phyloP scores from a whole-genome alignment of 2,329 filamentous ascomycete species.

The Gremmenia infestans region DNA sequence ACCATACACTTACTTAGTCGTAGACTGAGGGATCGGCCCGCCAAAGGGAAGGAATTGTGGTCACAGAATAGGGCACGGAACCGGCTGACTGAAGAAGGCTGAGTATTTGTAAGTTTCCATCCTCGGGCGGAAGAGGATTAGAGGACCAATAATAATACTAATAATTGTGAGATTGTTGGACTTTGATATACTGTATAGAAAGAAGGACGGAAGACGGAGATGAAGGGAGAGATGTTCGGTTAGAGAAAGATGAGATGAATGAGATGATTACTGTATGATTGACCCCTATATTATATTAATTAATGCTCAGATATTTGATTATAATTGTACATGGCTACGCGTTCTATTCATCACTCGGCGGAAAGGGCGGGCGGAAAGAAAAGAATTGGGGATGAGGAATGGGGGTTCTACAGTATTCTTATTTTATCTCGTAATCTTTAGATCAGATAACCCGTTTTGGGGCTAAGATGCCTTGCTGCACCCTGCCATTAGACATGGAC shows the following conservation, averaged over 20 bases:
- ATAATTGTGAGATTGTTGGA: too few relatives aligned
- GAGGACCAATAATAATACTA: too few relatives aligned
- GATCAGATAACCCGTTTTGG: constrained; percentile 21
- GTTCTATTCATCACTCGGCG: too few relatives aligned
- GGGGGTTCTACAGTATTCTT: neutral
- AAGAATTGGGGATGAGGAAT: neutral
- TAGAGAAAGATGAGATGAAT: neutral
- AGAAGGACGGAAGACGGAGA: neutral
- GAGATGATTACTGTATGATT: neutral
- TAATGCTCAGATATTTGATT: neutral
- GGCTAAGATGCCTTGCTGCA: neutral
- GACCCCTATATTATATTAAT: neutral
- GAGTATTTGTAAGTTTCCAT: too few relatives aligned
- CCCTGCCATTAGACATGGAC: neutral
- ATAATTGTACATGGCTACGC: too few relatives aligned
- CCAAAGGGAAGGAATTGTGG: neutral
- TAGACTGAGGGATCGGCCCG: too few relatives aligned
- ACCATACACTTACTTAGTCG: too few relatives aligned
- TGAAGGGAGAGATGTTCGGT: neutral
- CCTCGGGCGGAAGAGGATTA: too few relatives aligned
- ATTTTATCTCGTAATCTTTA: constrained; percentile 18
- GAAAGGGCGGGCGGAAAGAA: neutral
- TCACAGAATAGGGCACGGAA: neutral
- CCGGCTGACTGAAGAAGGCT: too few relatives aligned
- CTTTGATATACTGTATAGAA: too few relatives aligned